Evolutionary conservation across 2,329 filamentous ascomycete species (phyloP).

Genomic region (Colletotrichum incanum): DNA sequence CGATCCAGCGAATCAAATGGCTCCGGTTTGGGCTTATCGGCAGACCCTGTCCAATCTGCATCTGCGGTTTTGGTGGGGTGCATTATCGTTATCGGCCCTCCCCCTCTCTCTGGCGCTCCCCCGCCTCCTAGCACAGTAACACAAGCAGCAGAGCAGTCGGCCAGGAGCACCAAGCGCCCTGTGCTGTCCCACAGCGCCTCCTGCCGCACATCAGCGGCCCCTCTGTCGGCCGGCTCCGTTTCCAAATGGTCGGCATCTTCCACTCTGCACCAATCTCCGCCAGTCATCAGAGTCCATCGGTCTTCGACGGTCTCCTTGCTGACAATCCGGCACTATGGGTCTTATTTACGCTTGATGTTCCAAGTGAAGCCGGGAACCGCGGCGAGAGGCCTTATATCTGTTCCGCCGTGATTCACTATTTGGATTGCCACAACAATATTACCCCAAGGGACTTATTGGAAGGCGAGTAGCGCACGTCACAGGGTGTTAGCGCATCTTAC

Average conservation of each 20-base stretch:
- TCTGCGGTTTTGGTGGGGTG: conserved; percentile 28
- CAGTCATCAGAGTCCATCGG: background rate
- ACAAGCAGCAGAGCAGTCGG: background rate
- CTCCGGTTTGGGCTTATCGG: conserved; percentile 37
- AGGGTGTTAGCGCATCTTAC: background rate
- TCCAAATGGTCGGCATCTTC: conserved; percentile 33
- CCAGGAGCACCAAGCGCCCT: conserved; percentile 6
- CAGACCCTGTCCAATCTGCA: conserved; percentile 6
- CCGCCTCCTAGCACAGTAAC: background rate
- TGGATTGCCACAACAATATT: too few species aligned
- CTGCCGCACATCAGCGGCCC: conserved; percentile 11
- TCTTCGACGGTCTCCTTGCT: background rate
- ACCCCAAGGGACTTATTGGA: background rate
- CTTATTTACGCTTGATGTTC: background rate
- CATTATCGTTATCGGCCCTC: conserved; percentile 36
- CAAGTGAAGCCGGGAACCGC: background rate
- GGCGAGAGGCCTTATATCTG: background rate
- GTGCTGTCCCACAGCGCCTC: conserved; percentile 27
- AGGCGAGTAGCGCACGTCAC: background rate
- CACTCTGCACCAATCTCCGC: conserved; percentile 14
- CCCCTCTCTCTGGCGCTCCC: conserved; percentile 1
- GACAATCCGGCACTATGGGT: background rate
- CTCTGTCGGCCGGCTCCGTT: conserved; percentile 42
- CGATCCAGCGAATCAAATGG: conserved; percentile 27
- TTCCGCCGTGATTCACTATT: too few species aligned